Percentiles rank a stretch among this genome's conserved stretches.
Evolutionary conservation across 2,329 filamentous ascomycete genomes (phyloP).

Genomic region (Alternaria infectoria): DNA sequence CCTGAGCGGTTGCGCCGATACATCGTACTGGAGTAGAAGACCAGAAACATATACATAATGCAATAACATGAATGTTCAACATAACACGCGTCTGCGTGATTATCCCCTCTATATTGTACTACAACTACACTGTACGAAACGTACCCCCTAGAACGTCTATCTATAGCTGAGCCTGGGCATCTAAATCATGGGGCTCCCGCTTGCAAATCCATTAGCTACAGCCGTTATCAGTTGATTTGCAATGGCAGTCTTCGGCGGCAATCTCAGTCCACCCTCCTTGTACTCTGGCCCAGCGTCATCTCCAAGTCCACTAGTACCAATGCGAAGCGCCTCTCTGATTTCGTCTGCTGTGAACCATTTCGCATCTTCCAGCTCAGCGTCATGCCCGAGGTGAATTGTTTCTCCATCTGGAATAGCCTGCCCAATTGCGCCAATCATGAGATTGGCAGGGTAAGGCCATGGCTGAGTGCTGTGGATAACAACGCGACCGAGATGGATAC

Average conservation of each 20-base stretch:
- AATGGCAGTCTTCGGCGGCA: slow-evolving; percentile 89
- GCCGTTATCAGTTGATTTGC: slow-evolving; percentile 86
- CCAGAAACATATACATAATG: not conserved
- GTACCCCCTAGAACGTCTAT: not conserved
- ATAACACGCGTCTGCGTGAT: slow-evolving; percentile 2
- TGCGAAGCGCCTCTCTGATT: slow-evolving; percentile 73
- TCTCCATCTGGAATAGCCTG: slow-evolving; percentile 84
- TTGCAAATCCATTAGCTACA: slow-evolving; percentile 76
- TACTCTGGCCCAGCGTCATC: slow-evolving; percentile 70
- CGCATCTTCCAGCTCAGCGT: slow-evolving; percentile 88
- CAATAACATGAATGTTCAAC: slow-evolving; percentile 6
- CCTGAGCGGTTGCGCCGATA: slow-evolving; percentile 89
- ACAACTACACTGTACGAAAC: not conserved
- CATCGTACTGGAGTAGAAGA: slow-evolving; percentile 77
- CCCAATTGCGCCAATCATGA: slow-evolving; percentile 73
- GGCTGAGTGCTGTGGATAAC: slow-evolving; percentile 60
- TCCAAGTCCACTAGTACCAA: slow-evolving; percentile 71
- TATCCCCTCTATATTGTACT: slow-evolving; percentile 1
- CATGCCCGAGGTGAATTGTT: slow-evolving; percentile 80
- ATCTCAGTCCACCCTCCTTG: slow-evolving; percentile 75
- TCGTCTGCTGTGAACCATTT: slow-evolving; percentile 87
- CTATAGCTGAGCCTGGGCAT: not conserved
- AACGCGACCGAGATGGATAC: slow-evolving; percentile 56
- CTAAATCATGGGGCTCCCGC: slow-evolving; percentile 55
- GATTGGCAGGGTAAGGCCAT: slow-evolving; percentile 61